A percentile compares a stretch with the other conserved stretches of the same genome.
These are phyloP conservation scores for Arabidopsis suecica DNA, from an alignment of 345 rosid genomes.

Conservation along the genomic window DNA sequence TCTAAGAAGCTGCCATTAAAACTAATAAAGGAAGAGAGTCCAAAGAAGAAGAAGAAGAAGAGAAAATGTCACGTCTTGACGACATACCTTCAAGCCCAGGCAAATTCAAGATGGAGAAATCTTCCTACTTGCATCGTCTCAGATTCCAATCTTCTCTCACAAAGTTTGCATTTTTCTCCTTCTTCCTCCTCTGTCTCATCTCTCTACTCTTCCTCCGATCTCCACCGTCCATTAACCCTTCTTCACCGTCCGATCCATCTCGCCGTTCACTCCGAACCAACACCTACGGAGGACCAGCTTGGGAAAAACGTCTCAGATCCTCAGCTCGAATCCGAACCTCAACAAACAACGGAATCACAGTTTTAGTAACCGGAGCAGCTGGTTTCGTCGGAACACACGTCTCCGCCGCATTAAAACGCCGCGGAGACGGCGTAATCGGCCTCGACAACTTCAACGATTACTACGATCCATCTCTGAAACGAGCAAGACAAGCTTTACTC, in stretches of 20 bases:
- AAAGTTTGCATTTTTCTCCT: slow-evolving; percentile 85
- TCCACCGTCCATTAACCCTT: slow-evolving; percentile 57
- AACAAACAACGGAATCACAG: slow-evolving; percentile 66
- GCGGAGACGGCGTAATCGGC: slow-evolving; percentile 90
- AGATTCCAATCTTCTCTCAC: slow-evolving; percentile 79
- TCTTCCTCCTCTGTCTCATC: slow-evolving; percentile 74
- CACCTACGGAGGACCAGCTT: slow-evolving; percentile 81
- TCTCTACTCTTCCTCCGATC: slow-evolving; percentile 85
- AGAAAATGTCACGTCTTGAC: slow-evolving; percentile 76
- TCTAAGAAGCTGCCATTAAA: slow-evolving; percentile 40
- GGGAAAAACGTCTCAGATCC: slow-evolving; percentile 70
- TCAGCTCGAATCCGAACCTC: slow-evolving; percentile 73
- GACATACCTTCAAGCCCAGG: slow-evolving; percentile 87
- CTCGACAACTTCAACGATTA: slow-evolving; percentile 90
- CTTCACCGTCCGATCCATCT: slow-evolving; percentile 69
- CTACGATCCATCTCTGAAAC: slow-evolving; percentile 83
- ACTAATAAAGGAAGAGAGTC: neutral
- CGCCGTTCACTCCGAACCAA: slow-evolving; percentile 80
- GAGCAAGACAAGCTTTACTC: slow-evolving; percentile 84
- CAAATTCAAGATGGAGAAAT: slow-evolving; percentile 96
- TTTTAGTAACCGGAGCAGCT: slow-evolving; percentile 89
- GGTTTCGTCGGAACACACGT: slow-evolving; percentile 97
- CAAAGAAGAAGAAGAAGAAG: slow-evolving; percentile 18
- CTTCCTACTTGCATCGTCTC: slow-evolving; percentile 58
- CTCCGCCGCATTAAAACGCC: slow-evolving; percentile 74